Percentiles rank a stretch among this genome's conserved stretches.
Conservation (phyloP, 768 basidiomycete species). For the Baorangia bicolor region DNA sequence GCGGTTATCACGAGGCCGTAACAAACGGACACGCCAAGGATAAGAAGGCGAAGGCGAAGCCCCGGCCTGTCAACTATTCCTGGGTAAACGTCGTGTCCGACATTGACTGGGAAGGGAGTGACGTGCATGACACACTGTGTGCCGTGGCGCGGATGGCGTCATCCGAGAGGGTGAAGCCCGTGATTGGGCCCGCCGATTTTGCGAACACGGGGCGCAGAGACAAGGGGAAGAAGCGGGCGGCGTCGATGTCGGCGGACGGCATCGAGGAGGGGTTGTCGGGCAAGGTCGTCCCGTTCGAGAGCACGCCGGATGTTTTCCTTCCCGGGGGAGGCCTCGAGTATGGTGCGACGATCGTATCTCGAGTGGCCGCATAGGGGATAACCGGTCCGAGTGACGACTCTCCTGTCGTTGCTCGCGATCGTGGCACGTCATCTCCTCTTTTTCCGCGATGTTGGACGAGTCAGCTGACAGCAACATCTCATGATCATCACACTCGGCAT, state of each 20-base stretch:
- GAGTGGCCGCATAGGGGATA: slow-evolving; percentile 27
- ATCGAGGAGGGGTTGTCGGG: slow-evolving; percentile 21
- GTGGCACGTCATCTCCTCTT: not conserved
- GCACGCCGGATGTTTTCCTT: slow-evolving; percentile 32
- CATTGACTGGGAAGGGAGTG: slow-evolving; percentile 80
- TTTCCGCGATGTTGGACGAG: not conserved
- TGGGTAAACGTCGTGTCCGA: slow-evolving; percentile 83
- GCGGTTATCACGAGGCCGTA: slow-evolving; percentile 24
- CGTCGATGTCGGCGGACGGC: slow-evolving; percentile 8
- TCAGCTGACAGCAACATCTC: not conserved
- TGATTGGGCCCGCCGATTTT: slow-evolving; percentile 24
- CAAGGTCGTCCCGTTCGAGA: slow-evolving; percentile 36
- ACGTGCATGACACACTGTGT: slow-evolving; percentile 55
- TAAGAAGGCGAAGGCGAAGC: slow-evolving; percentile 32
- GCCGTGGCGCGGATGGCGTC: slow-evolving; percentile 40
- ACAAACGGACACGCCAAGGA: slow-evolving; percentile 24
- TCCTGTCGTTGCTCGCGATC: not conserved
- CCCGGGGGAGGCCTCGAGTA: slow-evolving; percentile 28
- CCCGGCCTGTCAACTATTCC: slow-evolving; percentile 63
- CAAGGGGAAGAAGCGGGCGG: slow-evolving; percentile 31
- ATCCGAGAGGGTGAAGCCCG: slow-evolving; percentile 33
- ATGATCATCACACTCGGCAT: not conserved
- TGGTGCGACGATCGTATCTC: slow-evolving; percentile 38
- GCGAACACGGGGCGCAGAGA: slow-evolving; percentile 6
- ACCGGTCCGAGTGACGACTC: not conserved